Conservation (phyloP, 2,329 filamentous ascomycete species). For the Huntiella bhutanensis region DNA sequence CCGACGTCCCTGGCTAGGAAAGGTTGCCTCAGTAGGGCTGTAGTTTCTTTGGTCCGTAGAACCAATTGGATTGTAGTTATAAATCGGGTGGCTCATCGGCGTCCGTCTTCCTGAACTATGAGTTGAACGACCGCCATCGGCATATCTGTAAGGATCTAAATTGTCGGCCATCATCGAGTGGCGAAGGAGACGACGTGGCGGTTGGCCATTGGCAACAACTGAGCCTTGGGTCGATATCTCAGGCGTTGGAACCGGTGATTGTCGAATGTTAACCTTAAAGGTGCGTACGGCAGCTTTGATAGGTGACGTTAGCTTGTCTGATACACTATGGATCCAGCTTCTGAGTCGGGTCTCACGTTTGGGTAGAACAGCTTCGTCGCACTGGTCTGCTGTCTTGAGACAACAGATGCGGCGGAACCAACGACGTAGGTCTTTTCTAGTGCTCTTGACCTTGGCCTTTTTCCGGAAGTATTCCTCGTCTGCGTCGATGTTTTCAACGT, state of each 20-base stretch:
- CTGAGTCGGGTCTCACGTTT: constrained; percentile 6
- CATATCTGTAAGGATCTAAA: background rate
- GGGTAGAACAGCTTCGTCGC: background rate
- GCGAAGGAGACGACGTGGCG: constrained; percentile 7
- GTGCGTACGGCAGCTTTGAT: constrained; percentile 7
- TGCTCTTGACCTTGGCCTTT: background rate
- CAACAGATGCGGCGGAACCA: constrained; percentile 9
- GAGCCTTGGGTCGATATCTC: constrained; percentile 7
- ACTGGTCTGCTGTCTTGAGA: constrained; percentile 2
- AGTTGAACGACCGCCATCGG: constrained; percentile 3
- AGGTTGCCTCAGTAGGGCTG: constrained; percentile 1
- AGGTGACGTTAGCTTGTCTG: background rate
- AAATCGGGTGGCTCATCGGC: constrained; percentile 7
- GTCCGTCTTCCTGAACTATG: constrained; percentile 2
- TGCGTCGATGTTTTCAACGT: constrained; percentile 8
- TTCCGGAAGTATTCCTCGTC: constrained; percentile 7
- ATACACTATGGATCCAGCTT: background rate
- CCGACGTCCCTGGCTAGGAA: background rate
- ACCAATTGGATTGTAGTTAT: constrained; percentile 8
- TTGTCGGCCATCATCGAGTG: constrained; percentile 10
- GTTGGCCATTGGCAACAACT: constrained; percentile 2
- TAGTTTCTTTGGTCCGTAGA: background rate
- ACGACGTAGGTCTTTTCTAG: background rate
- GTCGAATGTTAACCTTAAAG: constrained; percentile 8
- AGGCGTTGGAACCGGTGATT: constrained; percentile 1